phyloP scores from a whole-genome alignment of 2,329 filamentous ascomycete genomes.

The Microdochium nivale region DNA sequence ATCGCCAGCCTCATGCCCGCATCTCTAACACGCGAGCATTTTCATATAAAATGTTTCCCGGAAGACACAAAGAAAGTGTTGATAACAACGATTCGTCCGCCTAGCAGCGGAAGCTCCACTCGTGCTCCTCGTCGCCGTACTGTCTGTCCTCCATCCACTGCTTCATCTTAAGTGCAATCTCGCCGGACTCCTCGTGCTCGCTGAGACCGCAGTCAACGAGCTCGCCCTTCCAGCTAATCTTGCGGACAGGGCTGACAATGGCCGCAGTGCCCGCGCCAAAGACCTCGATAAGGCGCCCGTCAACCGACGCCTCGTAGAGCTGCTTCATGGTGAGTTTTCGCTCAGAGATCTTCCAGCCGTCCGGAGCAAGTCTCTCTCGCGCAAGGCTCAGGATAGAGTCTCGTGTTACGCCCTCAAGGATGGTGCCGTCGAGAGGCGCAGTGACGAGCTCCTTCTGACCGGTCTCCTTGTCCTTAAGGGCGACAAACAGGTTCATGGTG shows the following conservation, averaged over 20 bases:
- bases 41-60: neutral
- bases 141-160: constrained; percentile 94
- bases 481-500: constrained; percentile 97
- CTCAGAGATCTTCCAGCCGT: constrained; percentile 86
- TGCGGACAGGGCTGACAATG: constrained; percentile 82
- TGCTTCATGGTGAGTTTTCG: constrained; percentile 89
- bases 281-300: constrained; percentile 83
- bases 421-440: constrained; percentile 93
- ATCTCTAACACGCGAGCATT: neutral
- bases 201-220: constrained; percentile 75
- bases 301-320: constrained; percentile 68
- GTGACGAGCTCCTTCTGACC: constrained; percentile 89
- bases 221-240: constrained; percentile 80
- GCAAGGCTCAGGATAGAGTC: constrained; percentile 87
- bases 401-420: constrained; percentile 87
- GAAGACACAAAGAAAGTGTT: neutral
- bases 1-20: neutral
- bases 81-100: neutral
- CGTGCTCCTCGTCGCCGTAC: constrained; percentile 86
- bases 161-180: constrained; percentile 81
- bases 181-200: constrained; percentile 76
- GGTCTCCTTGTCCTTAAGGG: constrained; percentile 74
- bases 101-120: constrained; percentile 66
- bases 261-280: constrained; percentile 93
- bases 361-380: constrained; percentile 68